phyloP scores from a whole-genome alignment of 345 rosid genomes.

The rapeseed (Brassica napus) region Da-Ae NC_063445.1:3647501-3648000 shows the following conservation, averaged over 20 bases:
- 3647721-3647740: conserved; percentile 1
- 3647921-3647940: not conserved
- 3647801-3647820: conserved; percentile 26
- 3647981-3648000: not conserved
- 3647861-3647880: not conserved
- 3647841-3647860: conserved; percentile 26
- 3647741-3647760: conserved; percentile 36
- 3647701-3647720: conserved; percentile 28
- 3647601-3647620: conserved; percentile 30
- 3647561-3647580: not conserved
- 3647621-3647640: conserved; percentile 31
- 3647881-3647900: not conserved
- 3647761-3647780: conserved; percentile 20
- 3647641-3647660: conserved; percentile 38
- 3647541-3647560: not conserved
- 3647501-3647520: not conserved
- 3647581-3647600: not conserved
- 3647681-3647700: conserved; percentile 33
- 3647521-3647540: not conserved
- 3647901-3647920: conserved; percentile 25
- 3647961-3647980: not conserved
- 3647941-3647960: not conserved
- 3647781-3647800: conserved; percentile 28
- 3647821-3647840: conserved; percentile 12
- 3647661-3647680: conserved; percentile 25